Percentiles rank a stretch among this genome's conserved stretches.
These are phyloP conservation scores for Nannizzia gypsea DNA, from an alignment of 2,329 filamentous ascomycete species.

Conservation along the genomic window DNA sequence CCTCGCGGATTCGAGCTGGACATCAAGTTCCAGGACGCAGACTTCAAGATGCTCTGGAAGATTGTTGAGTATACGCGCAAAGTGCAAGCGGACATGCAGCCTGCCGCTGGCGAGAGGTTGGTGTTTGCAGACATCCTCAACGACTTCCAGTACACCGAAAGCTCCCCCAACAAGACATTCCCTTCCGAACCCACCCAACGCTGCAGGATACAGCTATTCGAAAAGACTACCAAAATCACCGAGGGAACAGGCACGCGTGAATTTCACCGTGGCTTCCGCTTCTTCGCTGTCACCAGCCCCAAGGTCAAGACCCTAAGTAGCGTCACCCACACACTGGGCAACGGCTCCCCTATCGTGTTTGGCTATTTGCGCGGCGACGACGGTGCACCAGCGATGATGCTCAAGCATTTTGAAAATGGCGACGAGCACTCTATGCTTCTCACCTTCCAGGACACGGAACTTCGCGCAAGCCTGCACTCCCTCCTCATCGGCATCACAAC, in stretches of 20 bases:
- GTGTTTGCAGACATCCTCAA: constrained; percentile 58
- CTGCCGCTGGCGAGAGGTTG: constrained; percentile 56
- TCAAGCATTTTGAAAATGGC: constrained; percentile 57
- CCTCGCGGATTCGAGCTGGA: constrained; percentile 64
- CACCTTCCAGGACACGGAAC: constrained; percentile 61
- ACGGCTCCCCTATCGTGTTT: constrained; percentile 60
- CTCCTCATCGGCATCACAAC: constrained; percentile 62
- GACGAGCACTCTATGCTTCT: constrained; percentile 61
- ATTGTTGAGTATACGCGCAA: constrained; percentile 77
- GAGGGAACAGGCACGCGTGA: constrained; percentile 61
- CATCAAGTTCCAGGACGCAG: constrained; percentile 59
- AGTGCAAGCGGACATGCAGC: constrained; percentile 58
- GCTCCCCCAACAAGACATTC: constrained; percentile 59
- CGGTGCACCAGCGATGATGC: constrained; percentile 55
- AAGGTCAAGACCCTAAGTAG: constrained; percentile 66
- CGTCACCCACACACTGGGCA: constrained; percentile 57
- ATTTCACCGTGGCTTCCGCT: constrained; percentile 66
- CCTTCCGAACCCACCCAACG: constrained; percentile 59
- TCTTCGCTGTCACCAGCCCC: constrained; percentile 66
- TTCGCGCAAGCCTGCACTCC: constrained; percentile 59
- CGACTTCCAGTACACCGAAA: constrained; percentile 71
- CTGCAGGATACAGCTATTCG: constrained; percentile 65
- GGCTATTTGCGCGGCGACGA: constrained; percentile 63
- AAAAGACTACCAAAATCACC: constrained; percentile 54
- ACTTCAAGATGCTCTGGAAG: constrained; percentile 67